Percentiles rank a stretch among this genome's conserved stretches.
These are phyloP conservation scores for Castanea mollissima DNA, from an alignment of 306 rosid species.

Conservation along the genomic window DNA sequence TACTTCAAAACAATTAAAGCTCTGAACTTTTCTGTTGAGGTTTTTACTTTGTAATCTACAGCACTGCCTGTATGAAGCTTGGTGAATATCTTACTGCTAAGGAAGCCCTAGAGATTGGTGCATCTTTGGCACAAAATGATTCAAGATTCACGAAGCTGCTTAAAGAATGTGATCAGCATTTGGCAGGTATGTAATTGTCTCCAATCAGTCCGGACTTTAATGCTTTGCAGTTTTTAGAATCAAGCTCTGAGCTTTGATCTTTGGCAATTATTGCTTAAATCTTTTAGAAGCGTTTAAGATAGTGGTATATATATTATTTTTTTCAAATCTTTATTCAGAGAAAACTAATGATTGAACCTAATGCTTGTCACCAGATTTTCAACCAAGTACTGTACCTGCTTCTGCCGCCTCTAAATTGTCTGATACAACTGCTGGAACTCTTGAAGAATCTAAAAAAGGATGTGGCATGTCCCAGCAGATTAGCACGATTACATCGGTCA, in stretches of 20 bases:
- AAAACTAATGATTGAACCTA: conserved; percentile 28
- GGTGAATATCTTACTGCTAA: conserved; percentile 30
- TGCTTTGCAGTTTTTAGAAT: background rate
- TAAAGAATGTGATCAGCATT: conserved; percentile 12
- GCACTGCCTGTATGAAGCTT: conserved; percentile 23
- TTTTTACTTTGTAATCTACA: background rate
- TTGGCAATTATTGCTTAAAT: background rate
- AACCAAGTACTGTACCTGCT: conserved; percentile 4
- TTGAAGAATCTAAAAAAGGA: conserved; percentile 29
- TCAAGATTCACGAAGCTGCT: conserved; percentile 22
- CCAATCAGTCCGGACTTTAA: background rate
- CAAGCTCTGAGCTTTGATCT: background rate
- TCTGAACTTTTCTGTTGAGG: background rate
- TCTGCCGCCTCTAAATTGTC: conserved; percentile 10
- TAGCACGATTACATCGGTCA: conserved; percentile 11
- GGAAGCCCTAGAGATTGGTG: conserved; percentile 19
- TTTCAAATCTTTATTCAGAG: conserved; percentile 26
- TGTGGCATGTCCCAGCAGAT: conserved; percentile 8
- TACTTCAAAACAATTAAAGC: no score
- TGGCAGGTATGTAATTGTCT: conserved; percentile 14
- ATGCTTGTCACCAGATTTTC: conserved; percentile 12
- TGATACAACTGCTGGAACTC: conserved; percentile 14
- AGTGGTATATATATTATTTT: background rate
- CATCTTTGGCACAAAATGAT: conserved; percentile 20
- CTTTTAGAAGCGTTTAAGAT: background rate